Conservation (phyloP, 768 basidiomycete genomes). For the Collybia sp. region DNA sequence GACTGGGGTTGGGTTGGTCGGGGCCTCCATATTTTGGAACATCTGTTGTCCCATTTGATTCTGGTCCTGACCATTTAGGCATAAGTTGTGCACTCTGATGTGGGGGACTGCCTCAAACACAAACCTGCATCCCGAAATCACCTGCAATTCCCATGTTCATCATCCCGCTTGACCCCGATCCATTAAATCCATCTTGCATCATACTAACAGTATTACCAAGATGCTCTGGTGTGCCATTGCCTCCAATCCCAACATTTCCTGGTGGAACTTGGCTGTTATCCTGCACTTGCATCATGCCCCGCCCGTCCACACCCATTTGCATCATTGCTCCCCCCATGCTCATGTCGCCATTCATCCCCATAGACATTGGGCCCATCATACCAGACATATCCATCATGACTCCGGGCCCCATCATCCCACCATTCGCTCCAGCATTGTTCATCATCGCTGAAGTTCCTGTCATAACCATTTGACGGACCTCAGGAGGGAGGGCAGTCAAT, state of each 20-base stretch:
- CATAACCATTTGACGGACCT: constrained; percentile 85
- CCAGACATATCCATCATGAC: constrained; percentile 81
- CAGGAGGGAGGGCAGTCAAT: constrained; percentile 70
- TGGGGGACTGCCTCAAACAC: constrained; percentile 12
- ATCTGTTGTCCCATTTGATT: constrained; percentile 59
- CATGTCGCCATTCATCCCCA: constrained; percentile 68
- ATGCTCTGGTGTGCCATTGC: constrained; percentile 37
- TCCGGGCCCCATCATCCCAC: constrained; percentile 57
- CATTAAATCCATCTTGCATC: constrained; percentile 44
- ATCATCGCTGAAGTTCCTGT: constrained; percentile 77
- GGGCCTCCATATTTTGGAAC: constrained; percentile 61
- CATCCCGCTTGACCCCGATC: constrained; percentile 45
- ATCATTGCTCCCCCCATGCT: constrained; percentile 56
- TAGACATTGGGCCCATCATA: constrained; percentile 59
- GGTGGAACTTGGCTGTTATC: constrained; percentile 32
- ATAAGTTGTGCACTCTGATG: constrained; percentile 2
- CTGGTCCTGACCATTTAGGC: constrained; percentile 41
- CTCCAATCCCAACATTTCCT: constrained; percentile 25
- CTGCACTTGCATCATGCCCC: constrained; percentile 28
- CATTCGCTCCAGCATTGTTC: constrained; percentile 50
- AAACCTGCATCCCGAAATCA: constrained; percentile 74
- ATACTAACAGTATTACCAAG: constrained; percentile 32
- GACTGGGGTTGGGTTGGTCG: constrained; percentile 40
- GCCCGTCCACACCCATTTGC: constrained; percentile 42
- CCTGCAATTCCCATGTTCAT: constrained; percentile 69